Base-by-base conservation (phyloP, 345 rosid species). In the Psidium friedrichsthalianum region DNA sequence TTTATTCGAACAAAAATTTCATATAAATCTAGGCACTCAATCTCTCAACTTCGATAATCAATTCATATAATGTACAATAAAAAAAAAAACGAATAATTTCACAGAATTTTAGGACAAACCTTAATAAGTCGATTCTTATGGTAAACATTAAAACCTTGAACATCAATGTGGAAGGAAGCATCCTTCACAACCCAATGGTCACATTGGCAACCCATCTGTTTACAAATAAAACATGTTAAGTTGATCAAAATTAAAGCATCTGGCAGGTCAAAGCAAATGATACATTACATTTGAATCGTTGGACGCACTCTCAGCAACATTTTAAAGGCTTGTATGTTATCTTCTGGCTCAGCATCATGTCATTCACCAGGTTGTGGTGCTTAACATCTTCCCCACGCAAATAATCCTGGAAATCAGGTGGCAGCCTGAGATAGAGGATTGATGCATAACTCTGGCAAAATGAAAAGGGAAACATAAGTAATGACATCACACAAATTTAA, bases 131-230 rank as follows among this genome's bases (percentile, higher is more conserved):
- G 91, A 86, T 96, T 94, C 90, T 94, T 94, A 83, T 94, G 96
- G 86, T 95, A 96, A 80, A 96, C 95, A 82, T 94, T 95, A 85
- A 96, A 96, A 12, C 98, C 98, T 83, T 96, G 98, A 74, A 95
- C 87, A 83, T 96, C 96, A 12, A 92, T 91, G 88, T 96, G 98
- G 83, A 87, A 85, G 32, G 49, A 61, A 21, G 98, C 98, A 90
- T 96, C 98, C 91, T 96, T 96, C 84, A 93, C 96, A 84, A 96
- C 42, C 98, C 98, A n/a, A 94, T 83, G 53, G 87, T 92, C 83
- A 91, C 90, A 9, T 69, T 52, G 44, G 97, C 98, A 58, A 82
- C 89, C 89, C 90, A 92, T 87, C 96, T 94, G 92, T 42, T 51
- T 15, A 56, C 22, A 42, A 74, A 83, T 87, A 57, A n/a, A 84